These are phyloP conservation scores for Endocalyx cinctus DNA, from an alignment of 2,329 filamentous ascomycete genomes.

Conservation along the genomic window DNA sequence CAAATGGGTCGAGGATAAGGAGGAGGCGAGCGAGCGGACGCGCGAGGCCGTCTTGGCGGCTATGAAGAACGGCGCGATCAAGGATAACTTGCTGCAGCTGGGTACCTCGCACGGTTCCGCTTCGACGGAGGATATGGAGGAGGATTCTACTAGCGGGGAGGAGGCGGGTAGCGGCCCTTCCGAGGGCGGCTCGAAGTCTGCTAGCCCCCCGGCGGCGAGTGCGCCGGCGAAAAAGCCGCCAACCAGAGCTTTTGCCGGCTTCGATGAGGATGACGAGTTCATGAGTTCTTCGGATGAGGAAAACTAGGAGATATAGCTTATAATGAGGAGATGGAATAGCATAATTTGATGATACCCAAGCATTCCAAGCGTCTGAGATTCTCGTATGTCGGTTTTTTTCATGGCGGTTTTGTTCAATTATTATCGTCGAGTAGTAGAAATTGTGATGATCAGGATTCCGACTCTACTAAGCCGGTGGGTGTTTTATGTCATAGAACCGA, in stretches of 20 bases:
- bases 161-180: constrained; percentile 34
- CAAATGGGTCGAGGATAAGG: constrained; percentile 93
- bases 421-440: too few species aligned
- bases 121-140: constrained; percentile 32
- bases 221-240: constrained; percentile 32
- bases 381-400: too few species aligned
- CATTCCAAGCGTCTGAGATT: too few species aligned
- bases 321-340: too few species aligned
- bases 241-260: constrained; percentile 60
- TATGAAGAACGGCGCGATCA: constrained; percentile 60
- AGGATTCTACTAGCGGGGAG: constrained; percentile 25
- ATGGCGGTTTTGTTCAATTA: too few species aligned
- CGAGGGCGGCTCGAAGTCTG: constrained; percentile 40
- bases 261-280: constrained; percentile 75
- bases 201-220: constrained; percentile 43
- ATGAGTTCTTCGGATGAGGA: constrained; percentile 63
- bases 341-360: too few species aligned
- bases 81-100: constrained; percentile 56
- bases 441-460: too few species aligned
- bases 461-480: too few species aligned
- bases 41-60: constrained; percentile 68
- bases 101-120: constrained; percentile 46
- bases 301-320: constrained; percentile 20
- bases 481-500: too few species aligned
- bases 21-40: constrained; percentile 81